These are phyloP conservation scores for Podosphaera fusca DNA, from an alignment of 2,329 filamentous ascomycete genomes.

Conservation along the genomic window DNA sequence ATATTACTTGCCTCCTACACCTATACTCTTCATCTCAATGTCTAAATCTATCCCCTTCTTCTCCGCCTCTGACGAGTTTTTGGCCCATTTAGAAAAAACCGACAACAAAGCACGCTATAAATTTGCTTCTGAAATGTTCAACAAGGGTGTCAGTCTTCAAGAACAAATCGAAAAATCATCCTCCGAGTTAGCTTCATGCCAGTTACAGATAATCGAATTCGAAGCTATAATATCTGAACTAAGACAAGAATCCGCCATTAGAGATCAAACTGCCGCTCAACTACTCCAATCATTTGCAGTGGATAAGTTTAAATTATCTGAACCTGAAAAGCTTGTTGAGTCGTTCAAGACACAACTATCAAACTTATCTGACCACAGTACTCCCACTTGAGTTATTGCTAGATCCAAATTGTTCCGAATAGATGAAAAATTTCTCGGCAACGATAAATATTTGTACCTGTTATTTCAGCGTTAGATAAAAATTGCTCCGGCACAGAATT, in stretches of 20 bases:
- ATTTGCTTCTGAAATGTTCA: too few species aligned
- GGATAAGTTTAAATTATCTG: not conserved
- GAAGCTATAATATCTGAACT: not conserved
- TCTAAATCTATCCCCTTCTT: too few species aligned
- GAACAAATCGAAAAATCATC: too few species aligned
- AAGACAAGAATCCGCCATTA: not conserved
- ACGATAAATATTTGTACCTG: not conserved
- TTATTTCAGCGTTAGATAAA: not conserved
- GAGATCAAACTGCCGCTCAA: not conserved
- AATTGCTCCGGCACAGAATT: not conserved
- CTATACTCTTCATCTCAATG: too few species aligned
- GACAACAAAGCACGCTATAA: too few species aligned
- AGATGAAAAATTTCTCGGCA: not conserved
- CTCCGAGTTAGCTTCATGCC: too few species aligned
- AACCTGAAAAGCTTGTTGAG: not conserved
- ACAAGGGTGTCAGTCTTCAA: too few species aligned
- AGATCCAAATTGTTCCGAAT: not conserved
- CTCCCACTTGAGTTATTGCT: not conserved
- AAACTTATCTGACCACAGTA: not conserved
- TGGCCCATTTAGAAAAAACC: too few species aligned
- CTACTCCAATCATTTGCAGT: not conserved
- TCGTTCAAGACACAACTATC: not conserved
- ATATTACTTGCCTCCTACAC: too few species aligned
- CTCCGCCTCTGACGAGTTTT: too few species aligned
- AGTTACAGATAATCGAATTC: not conserved